Evolutionary conservation across 2,329 filamentous ascomycete species (phyloP), one percentile per base, ranked within the genome.

Genomic region (Penicillium sp.): DNA sequence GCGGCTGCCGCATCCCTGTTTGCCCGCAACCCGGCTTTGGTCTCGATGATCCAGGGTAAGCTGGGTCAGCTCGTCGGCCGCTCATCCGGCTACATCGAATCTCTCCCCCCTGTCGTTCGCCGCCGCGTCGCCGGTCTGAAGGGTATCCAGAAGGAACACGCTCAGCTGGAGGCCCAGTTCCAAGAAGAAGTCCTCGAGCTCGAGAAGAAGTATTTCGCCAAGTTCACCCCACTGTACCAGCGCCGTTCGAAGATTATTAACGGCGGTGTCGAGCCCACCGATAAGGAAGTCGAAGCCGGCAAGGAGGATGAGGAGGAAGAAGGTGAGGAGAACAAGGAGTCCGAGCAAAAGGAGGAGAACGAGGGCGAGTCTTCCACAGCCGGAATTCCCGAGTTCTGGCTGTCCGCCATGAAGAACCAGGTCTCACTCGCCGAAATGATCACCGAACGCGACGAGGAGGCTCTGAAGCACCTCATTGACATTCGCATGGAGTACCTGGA

Each of bases 371-470:
- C 72, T 15, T 4, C 20, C 44, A 77, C 88, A 60, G 81, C 85
- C 67, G 94, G 94, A 75, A 97, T 99, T 58, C 94, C 94, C 58
- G 94, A 99, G 78, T 99, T 99, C 84, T 99, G 94, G 94, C 83
- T 99, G 44, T 97, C 93, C 56, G 93, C 95, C 65, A 97, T 99
- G 93, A 99, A 99, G 84, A 99, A 99, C 82, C 93, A 97, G 75
- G 85, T 94, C 68, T 96, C 92, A 24, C 86, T 99, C 50, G 91
- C 93, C 50, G 95, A 99, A 78, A 96, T 97, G 85, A 97, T 99
- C 73, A 99, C 94, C 67, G 94, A 97, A 68, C 89, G 91, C 61
- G 94, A 99, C 71, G 94, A 99, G 84, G 86, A 85, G 63, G 94
- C 92, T 46, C 87, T 99, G 52, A 96, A 95, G 79, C 83, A 88